Conservation (phyloP, 2,329 filamentous ascomycete genomes). For the Exophiala sp. region DNA sequence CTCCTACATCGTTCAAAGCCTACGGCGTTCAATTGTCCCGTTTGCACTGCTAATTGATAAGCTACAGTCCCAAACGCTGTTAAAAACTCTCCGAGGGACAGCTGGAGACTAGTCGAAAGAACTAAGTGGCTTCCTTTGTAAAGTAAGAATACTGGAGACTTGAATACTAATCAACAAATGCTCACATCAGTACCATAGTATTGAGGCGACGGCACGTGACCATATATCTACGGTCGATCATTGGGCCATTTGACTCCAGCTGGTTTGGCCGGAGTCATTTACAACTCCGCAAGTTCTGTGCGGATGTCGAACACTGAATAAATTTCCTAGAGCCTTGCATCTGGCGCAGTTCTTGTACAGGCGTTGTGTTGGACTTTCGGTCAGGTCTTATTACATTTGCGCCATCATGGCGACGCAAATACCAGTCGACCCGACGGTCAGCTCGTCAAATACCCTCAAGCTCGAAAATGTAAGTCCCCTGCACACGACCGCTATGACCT, state of each 20-base stretch:
- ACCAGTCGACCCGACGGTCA: constrained; percentile 53
- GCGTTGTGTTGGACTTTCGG: background rate
- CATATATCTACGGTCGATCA: constrained; percentile 1
- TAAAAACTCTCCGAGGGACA: too few species aligned
- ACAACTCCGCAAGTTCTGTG: background rate
- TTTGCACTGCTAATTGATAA: too few species aligned
- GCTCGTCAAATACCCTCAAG: constrained; percentile 60
- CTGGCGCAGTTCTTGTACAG: background rate
- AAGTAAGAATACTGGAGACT: too few species aligned
- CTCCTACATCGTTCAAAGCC: too few species aligned
- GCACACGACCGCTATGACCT: background rate
- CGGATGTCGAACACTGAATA: background rate
- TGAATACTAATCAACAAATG: too few species aligned
- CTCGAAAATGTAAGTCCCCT: constrained; percentile 54
- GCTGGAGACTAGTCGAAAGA: too few species aligned
- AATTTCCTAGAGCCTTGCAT: background rate
- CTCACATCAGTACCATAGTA: too few species aligned
- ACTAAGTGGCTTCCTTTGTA: too few species aligned
- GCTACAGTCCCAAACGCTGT: too few species aligned
- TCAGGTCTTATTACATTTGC: background rate
- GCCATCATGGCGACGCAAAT: constrained; percentile 52
- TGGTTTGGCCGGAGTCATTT: background rate
- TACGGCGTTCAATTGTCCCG: too few species aligned
- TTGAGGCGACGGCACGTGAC: background rate
- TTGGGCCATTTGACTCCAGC: background rate